These are phyloP conservation scores for Amylocarpus encephaloides DNA, from an alignment of 2,329 filamentous ascomycete species.

Conservation along the genomic window DNA sequence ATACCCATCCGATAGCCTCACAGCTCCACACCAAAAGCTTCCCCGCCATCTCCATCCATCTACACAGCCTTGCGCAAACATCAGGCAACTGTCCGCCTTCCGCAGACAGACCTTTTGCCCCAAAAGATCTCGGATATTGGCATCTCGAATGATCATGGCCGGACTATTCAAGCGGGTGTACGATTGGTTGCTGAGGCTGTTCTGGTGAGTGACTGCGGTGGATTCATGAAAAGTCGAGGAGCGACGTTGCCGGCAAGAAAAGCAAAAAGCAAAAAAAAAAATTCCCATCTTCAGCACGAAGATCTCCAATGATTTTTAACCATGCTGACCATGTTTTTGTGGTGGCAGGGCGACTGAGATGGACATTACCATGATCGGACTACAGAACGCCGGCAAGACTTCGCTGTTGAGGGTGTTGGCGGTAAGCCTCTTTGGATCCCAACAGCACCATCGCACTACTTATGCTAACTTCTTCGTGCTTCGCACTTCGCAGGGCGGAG, in stretches of 20 bases:
- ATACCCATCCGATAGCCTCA: conserved; percentile 6
- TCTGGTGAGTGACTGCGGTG: conserved; percentile 65
- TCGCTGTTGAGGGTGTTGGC: conserved; percentile 88
- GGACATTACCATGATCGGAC: conserved; percentile 98
- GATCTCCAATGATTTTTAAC: background rate
- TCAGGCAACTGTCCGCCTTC: conserved; percentile 15
- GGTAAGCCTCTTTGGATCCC: conserved; percentile 54
- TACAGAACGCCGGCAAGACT: conserved; percentile 98
- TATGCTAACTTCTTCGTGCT: conserved; percentile 33
- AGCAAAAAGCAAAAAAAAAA: no score
- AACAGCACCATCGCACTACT: conserved; percentile 15
- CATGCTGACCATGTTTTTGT: conserved; percentile 11
- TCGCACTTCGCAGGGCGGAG: conserved; percentile 71
- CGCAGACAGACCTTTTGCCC: background rate
- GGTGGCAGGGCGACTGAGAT: conserved; percentile 86
- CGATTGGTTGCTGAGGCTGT: conserved; percentile 95
- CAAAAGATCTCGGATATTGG: conserved; percentile 4
- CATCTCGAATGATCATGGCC: conserved; percentile 57
- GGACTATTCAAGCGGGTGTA: conserved; percentile 91
- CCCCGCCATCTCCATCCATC: conserved; percentile 11
- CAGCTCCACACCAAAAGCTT: conserved; percentile 13
- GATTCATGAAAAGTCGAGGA: background rate
- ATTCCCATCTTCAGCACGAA: background rate
- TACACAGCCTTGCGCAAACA: conserved; percentile 26
- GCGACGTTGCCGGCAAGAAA: conserved; percentile 7